A percentile compares a stretch with the other conserved stretches of the same genome.
Evolutionary conservation across 139 green algal genomes (phyloP).

Genomic region (Monoraphidium neglectum): DNA sequence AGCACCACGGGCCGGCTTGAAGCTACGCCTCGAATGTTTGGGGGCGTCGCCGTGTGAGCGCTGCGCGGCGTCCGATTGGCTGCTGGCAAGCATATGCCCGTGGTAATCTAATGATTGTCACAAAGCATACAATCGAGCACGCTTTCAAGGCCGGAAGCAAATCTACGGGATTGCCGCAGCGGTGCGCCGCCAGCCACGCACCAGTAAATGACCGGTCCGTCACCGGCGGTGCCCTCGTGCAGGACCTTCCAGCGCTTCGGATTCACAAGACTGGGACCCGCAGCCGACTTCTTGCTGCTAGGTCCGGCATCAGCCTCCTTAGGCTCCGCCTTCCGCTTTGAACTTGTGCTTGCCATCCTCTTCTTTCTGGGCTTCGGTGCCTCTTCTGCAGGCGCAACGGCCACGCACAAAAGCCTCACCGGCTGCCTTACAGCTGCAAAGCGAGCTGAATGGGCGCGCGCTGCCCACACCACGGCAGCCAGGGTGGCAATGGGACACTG

Average conservation of each 20-base stretch:
- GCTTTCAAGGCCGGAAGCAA: neutral
- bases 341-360: neutral
- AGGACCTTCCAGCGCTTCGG: slow-evolving; percentile 61
- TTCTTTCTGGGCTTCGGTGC: neutral
- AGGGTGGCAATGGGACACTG: neutral
- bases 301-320: neutral
- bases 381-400: neutral
- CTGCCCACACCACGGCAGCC: neutral
- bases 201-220: slow-evolving; percentile 82
- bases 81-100: neutral
- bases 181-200: slow-evolving; percentile 1
- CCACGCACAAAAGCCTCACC: too few relatives aligned
- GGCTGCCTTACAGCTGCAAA: neutral
- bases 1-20: neutral
- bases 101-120: neutral
- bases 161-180: neutral
- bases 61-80: neutral
- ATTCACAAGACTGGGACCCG: slow-evolving; percentile 49
- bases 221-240: slow-evolving; percentile 39
- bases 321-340: slow-evolving; percentile 34
- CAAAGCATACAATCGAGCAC: neutral
- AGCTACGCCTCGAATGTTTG: neutral
- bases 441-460: neutral
- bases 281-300: slow-evolving; percentile 6
- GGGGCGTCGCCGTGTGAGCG: neutral